Evolutionary conservation across 441 rosid species (phyloP).

Genomic region (Macaranga tanarius): DNA sequence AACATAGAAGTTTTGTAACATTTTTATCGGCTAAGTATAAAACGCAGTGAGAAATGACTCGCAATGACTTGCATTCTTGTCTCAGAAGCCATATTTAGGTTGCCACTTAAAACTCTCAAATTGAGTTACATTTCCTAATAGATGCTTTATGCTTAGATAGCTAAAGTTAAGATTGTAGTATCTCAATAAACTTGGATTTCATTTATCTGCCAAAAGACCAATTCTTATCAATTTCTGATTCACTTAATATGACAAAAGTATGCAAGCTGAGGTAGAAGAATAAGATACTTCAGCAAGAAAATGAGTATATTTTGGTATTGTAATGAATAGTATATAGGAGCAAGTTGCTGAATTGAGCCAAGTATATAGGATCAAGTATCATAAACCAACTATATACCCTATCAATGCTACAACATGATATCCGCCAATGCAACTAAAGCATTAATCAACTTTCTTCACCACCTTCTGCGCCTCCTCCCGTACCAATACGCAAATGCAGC

Average conservation of each 20-base stretch:
- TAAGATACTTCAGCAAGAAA: background rate
- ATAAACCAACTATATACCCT: slow-evolving; percentile 16
- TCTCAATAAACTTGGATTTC: too few relatives aligned
- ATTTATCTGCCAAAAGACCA: background rate
- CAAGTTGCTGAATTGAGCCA: background rate
- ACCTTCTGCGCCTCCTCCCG: slow-evolving; percentile 79
- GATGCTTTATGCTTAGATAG: too few relatives aligned
- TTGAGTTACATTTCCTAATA: too few relatives aligned
- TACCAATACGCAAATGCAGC: slow-evolving; percentile 91
- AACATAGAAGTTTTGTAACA: too few relatives aligned
- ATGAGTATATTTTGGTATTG: background rate
- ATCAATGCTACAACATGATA: slow-evolving; percentile 25
- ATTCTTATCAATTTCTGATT: background rate
- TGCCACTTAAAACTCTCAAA: too few relatives aligned
- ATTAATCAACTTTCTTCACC: slow-evolving; percentile 41
- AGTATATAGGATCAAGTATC: background rate
- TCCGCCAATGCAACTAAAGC: slow-evolving; percentile 8
- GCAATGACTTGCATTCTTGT: too few relatives aligned
- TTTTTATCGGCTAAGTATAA: too few relatives aligned
- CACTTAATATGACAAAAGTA: background rate
- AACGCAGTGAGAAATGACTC: too few relatives aligned
- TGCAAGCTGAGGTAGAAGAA: background rate
- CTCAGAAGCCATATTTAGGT: too few relatives aligned
- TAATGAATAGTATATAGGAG: background rate
- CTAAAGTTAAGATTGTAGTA: too few relatives aligned